A percentile compares a stretch with the other conserved stretches of the same genome.
These are phyloP conservation scores for Acorus gramineus DNA, from an alignment of 106 monocot species.

Conservation along the genomic window DNA sequence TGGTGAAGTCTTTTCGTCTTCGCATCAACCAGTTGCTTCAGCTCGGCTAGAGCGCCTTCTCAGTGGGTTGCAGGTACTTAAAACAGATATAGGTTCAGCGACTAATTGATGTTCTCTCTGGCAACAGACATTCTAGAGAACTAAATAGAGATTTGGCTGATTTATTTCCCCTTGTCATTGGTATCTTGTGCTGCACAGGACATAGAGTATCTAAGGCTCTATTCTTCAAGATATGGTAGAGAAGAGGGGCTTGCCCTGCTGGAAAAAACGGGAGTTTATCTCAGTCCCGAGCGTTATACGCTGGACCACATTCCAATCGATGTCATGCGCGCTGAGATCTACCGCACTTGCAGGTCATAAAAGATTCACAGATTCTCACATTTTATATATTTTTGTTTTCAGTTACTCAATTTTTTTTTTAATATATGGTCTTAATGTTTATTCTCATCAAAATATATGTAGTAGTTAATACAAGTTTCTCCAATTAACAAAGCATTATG, in stretches of 20 bases:
- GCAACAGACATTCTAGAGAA: too few relatives aligned
- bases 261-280: constrained; percentile 75
- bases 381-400: too few relatives aligned
- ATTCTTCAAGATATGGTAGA: constrained; percentile 66
- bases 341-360: constrained; percentile 54
- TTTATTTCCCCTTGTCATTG: background rate
- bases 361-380: too few relatives aligned
- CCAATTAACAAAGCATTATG: too few relatives aligned
- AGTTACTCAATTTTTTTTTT: too few relatives aligned
- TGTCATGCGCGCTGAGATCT: constrained; percentile 78
- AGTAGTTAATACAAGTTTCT: too few relatives aligned
- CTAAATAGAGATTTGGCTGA: background rate
- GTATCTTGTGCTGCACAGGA: constrained; percentile 36
- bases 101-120: too few relatives aligned
- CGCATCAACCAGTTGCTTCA: constrained; percentile 83
- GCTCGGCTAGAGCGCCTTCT: constrained; percentile 73
- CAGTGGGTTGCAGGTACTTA: constrained; percentile 83
- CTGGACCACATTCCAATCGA: constrained; percentile 79
- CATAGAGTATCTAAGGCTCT: constrained; percentile 80
- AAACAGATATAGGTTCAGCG: too few relatives aligned
- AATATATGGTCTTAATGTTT: too few relatives aligned
- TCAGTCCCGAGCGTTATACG: constrained; percentile 77
- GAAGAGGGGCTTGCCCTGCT: constrained; percentile 68
- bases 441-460: too few relatives aligned
- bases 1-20: constrained; percentile 91